A percentile compares a stretch with the other conserved stretches of the same genome.
These are phyloP conservation scores for Moricandia arvensis DNA, from an alignment of 345 rosid species.

Conservation along the genomic window DNA sequence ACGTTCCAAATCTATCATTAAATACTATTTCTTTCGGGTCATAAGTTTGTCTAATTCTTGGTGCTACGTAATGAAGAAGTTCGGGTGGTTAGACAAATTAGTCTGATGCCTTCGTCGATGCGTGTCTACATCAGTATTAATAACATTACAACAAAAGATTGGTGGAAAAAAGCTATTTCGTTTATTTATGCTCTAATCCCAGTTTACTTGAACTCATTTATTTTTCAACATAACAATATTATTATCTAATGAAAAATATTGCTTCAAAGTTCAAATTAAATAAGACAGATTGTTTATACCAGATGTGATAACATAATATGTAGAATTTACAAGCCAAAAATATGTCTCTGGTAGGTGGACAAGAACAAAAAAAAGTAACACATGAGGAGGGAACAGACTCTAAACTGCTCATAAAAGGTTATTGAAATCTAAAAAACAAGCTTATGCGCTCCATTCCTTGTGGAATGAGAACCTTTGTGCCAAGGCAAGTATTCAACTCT, in stretches of 20 bases:
- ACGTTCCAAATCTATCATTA: no score
- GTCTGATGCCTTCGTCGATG: no score
- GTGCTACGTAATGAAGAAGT: no score
- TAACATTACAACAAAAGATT: background rate
- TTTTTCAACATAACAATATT: background rate
- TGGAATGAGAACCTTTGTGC: slow-evolving; percentile 70
- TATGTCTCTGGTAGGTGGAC: slow-evolving; percentile 3
- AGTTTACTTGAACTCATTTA: background rate
- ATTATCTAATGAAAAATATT: background rate
- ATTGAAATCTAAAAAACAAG: slow-evolving; percentile 43
- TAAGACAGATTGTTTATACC: background rate
- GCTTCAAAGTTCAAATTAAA: background rate
- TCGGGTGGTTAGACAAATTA: no score
- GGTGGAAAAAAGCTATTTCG: background rate
- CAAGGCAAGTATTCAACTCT: slow-evolving; percentile 65
- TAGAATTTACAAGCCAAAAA: slow-evolving; percentile 12
- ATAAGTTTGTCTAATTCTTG: no score
- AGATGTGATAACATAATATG: background rate
- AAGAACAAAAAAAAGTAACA: background rate
- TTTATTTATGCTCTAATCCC: background rate
- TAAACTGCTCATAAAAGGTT: background rate
- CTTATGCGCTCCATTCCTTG: slow-evolving; percentile 77
- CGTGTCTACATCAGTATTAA: background rate
- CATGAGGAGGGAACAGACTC: background rate
- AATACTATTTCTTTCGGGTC: no score